Conservation (phyloP, 805 yeast genomes). For the Lipomyces chichibuensis region DNA sequence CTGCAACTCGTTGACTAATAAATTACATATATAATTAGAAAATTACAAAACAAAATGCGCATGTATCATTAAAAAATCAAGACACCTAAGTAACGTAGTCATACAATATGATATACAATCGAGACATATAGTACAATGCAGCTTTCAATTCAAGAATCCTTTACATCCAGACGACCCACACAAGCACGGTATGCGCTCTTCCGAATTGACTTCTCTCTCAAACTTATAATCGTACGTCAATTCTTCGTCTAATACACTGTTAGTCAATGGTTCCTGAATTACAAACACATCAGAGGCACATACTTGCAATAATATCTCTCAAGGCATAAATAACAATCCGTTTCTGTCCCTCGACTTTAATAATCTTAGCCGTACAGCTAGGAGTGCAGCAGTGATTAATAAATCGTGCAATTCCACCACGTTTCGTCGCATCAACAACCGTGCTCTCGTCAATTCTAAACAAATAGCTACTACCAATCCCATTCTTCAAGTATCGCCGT, state of each 20-base stretch:
- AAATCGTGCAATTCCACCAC: conserved; percentile 95
- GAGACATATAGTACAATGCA: background rate
- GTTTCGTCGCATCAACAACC: conserved; percentile 95
- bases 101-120: background rate
- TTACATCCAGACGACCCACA: conserved; percentile 97
- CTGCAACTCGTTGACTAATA: background rate
- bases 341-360: conserved; percentile 90
- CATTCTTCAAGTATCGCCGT: conserved; percentile 78
- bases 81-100: background rate
- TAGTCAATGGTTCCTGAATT: conserved; percentile 10
- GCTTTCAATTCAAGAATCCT: conserved; percentile 76
- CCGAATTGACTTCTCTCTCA: conserved; percentile 55
- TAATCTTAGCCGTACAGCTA: conserved; percentile 94
- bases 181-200: conserved; percentile 58
- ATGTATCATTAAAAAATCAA: background rate
- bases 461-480: conserved; percentile 92
- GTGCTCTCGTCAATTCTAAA: conserved; percentile 92
- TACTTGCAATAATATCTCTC: conserved; percentile 83
- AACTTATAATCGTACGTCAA: conserved; percentile 95
- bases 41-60: background rate
- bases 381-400: conserved; percentile 98
- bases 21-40: background rate
- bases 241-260: conserved; percentile 52
- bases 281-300: conserved; percentile 39
- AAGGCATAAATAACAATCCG: conserved; percentile 94